Evolutionary conservation across 1,284 basidiomycete species (phyloP).

Genomic region (Violaceomyces palustris): DNA sequence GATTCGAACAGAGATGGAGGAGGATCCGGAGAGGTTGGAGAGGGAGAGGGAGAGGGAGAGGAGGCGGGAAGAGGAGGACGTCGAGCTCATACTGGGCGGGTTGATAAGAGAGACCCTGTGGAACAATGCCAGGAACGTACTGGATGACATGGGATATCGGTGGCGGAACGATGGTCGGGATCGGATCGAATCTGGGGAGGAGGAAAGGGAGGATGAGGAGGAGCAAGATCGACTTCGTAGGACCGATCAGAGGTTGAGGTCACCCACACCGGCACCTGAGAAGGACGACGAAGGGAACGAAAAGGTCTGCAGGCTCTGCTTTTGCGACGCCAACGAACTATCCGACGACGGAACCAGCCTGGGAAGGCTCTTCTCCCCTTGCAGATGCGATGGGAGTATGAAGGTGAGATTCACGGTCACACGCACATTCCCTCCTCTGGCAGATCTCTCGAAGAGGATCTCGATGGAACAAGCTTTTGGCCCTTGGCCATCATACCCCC

Average conservation of each 20-base stretch:
- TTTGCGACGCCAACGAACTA: slow-evolving; percentile 15
- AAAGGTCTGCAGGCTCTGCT: slow-evolving; percentile 24
- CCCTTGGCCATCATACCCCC: too few species aligned
- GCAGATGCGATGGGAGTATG: slow-evolving; percentile 29
- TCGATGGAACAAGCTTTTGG: too few species aligned
- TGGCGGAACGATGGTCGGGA: background rate
- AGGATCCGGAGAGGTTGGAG: too few species aligned
- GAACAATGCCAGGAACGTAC: slow-evolving; percentile 22
- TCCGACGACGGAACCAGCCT: slow-evolving; percentile 19
- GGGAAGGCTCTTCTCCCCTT: slow-evolving; percentile 18
- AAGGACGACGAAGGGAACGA: slow-evolving; percentile 8
- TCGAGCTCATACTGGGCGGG: slow-evolving; percentile 22
- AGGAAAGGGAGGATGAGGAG: background rate
- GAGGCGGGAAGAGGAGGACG: slow-evolving; percentile 17
- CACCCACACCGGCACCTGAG: background rate
- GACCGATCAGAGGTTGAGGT: background rate
- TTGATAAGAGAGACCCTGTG: slow-evolving; percentile 16
- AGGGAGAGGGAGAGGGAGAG: too few species aligned
- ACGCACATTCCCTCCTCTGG: too few species aligned
- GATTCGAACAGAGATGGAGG: too few species aligned
- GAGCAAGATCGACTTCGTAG: background rate
- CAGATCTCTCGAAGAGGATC: too few species aligned
- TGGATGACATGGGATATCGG: slow-evolving; percentile 16
- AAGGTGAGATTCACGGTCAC: too few species aligned
- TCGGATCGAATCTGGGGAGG: background rate